Evolutionary conservation across 331 rosid genomes (phyloP).

Genomic region (Spiraea crenata): DNA sequence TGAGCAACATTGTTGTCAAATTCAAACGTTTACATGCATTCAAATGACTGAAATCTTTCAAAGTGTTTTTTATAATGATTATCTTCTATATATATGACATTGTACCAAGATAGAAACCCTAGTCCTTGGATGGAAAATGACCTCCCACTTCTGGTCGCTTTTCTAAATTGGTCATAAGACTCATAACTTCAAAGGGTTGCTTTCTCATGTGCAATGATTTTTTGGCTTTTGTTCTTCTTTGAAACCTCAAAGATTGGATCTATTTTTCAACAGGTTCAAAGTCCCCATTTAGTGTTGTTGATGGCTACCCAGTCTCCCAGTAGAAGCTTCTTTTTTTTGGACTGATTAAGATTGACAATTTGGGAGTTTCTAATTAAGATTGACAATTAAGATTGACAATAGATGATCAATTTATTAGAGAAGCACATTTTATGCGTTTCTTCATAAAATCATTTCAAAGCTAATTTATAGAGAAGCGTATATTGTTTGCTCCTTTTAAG

Average conservation of each 20-base stretch:
- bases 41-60: background rate
- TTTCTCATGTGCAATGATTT: slow-evolving; percentile 20
- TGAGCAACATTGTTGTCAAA: slow-evolving; percentile 28
- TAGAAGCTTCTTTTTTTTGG: slow-evolving; percentile 32
- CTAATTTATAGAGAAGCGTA: no score
- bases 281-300: slow-evolving; percentile 20
- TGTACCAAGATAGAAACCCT: slow-evolving; percentile 7
- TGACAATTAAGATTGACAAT: no score
- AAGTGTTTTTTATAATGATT: slow-evolving; percentile 4
- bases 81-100: slow-evolving; percentile 3
- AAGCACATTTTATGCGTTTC: no score
- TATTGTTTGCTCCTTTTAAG: no score
- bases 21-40: slow-evolving; percentile 26
- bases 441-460: no score
- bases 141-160: slow-evolving; percentile 15
- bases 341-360: no score
- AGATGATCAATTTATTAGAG: no score
- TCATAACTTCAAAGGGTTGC: background rate
- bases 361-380: no score
- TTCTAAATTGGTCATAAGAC: slow-evolving; percentile 19
- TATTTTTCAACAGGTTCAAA: background rate
- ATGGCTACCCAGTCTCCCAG: slow-evolving; percentile 13
- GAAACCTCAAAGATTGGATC: slow-evolving; percentile 15
- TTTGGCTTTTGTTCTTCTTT: slow-evolving; percentile 25
- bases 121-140: slow-evolving; percentile 18